phyloP scores from a whole-genome alignment of 164 flowering plant species.

The Amborella trichopoda region DNA sequence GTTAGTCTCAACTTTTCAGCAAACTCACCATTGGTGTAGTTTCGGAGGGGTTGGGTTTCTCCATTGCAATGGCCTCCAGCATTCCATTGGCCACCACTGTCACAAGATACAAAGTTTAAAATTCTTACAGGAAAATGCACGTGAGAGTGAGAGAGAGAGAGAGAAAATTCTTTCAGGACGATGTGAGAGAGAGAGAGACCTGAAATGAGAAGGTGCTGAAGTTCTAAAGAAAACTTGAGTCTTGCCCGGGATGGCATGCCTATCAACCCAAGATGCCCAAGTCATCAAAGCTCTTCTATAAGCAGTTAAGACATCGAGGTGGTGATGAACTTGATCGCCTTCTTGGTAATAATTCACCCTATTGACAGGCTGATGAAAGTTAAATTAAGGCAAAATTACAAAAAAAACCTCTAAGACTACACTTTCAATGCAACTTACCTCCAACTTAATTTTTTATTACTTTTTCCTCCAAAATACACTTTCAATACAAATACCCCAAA shows the following conservation, averaged over 20 bases:
- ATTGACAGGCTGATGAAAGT: conserved; percentile 5
- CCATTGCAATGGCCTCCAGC: conserved; percentile 81
- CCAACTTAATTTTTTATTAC: too few species aligned
- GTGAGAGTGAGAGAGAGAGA: not conserved
- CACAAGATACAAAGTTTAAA: conserved; percentile 1
- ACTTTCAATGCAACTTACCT: too few species aligned
- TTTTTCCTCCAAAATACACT: too few species aligned
- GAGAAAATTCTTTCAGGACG: not conserved
- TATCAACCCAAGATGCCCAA: conserved; percentile 94
- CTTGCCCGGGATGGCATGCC: conserved; percentile 36
- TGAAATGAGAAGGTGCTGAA: conserved; percentile 88
- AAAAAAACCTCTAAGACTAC: too few species aligned
- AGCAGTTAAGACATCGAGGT: conserved; percentile 62
- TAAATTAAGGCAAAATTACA: too few species aligned
- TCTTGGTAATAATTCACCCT: conserved; percentile 89
- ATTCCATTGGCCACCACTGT: conserved; percentile 88
- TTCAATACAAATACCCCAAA: too few species aligned
- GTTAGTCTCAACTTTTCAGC: conserved; percentile 50
- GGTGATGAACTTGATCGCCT: conserved; percentile 50
- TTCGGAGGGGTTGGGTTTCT: conserved; percentile 44
- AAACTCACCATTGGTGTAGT: conserved; percentile 14
- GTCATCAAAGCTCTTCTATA: conserved; percentile 65
- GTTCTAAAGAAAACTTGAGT: conserved; percentile 81
- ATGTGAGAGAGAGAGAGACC: conserved; percentile 20
- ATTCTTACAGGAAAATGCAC: not conserved